Conservation (phyloP, 805 yeast species). For the Vanderwaltozyma yarrowii region DNA sequence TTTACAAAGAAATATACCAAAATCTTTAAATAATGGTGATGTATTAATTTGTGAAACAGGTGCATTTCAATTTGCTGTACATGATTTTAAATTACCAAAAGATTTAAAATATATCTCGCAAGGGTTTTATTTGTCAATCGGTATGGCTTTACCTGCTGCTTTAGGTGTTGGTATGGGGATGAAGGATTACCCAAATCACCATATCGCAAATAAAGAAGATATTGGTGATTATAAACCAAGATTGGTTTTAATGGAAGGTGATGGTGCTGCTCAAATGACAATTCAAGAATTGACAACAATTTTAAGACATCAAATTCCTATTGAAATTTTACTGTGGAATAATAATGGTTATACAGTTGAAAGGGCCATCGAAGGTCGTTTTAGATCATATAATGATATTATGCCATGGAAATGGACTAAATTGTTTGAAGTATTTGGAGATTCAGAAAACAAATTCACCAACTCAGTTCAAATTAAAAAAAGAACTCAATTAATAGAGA, state of each 20-base stretch:
- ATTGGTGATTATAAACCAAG: constrained; percentile 33
- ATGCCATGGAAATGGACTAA: constrained; percentile 75
- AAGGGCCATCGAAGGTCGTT: constrained; percentile 72
- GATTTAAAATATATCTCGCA: constrained; percentile 49
- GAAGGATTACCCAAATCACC: constrained; percentile 35
- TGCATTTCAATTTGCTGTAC: constrained; percentile 66
- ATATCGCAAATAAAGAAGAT: constrained; percentile 8
- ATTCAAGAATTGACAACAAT: constrained; percentile 69
- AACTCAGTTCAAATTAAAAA: constrained; percentile 29
- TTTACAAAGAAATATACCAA: constrained; percentile 33
- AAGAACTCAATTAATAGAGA: constrained; percentile 30
- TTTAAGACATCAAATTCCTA: constrained; percentile 47
- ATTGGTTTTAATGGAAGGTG: constrained; percentile 72
- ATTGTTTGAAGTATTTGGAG: constrained; percentile 58
- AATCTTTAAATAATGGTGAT: constrained; percentile 50
- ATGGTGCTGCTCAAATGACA: constrained; percentile 94
- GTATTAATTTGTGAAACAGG: constrained; percentile 75
- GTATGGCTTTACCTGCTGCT: constrained; percentile 79
- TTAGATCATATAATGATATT: constrained; percentile 71
- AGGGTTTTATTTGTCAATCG: constrained; percentile 75
- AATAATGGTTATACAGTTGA: constrained; percentile 88
- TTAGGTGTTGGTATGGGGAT: constrained; percentile 73
- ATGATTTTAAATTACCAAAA: constrained; percentile 54
- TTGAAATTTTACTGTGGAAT: constrained; percentile 66
- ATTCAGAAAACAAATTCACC: constrained; percentile 27